phyloP scores from a whole-genome alignment of 2,329 filamentous ascomycete genomes.

The Apiospora phragmitis region DNA sequence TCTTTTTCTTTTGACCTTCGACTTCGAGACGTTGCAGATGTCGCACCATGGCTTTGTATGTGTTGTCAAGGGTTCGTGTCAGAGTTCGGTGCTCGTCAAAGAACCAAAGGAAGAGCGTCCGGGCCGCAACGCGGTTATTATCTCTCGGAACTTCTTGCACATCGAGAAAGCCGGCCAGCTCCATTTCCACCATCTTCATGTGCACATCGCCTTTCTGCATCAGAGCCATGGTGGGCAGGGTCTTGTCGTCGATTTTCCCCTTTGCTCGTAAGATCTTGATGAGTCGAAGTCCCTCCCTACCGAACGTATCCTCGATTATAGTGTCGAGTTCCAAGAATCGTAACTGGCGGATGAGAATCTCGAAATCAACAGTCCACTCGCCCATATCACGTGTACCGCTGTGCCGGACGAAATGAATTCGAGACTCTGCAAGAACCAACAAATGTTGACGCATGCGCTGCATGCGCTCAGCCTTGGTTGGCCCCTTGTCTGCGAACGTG shows the following conservation, averaged over 20 bases:
- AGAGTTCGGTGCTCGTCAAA: constrained; percentile 77
- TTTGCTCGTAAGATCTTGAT: constrained; percentile 81
- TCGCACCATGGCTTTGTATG: constrained; percentile 88
- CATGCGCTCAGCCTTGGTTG: constrained; percentile 47
- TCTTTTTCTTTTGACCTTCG: constrained; percentile 70
- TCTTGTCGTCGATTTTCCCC: constrained; percentile 94
- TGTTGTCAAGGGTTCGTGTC: constrained; percentile 71
- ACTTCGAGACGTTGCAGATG: constrained; percentile 78
- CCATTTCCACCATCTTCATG: constrained; percentile 80
- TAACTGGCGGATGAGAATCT: constrained; percentile 67
- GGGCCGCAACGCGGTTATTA: constrained; percentile 74
- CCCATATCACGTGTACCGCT: constrained; percentile 63
- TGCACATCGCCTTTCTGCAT: constrained; percentile 86
- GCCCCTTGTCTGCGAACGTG: constrained; percentile 51
- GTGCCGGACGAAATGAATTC: constrained; percentile 67
- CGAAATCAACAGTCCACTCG: constrained; percentile 84
- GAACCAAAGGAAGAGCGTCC: constrained; percentile 90
- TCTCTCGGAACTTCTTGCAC: constrained; percentile 94
- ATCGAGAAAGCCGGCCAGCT: constrained; percentile 83
- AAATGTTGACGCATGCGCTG: constrained; percentile 71
- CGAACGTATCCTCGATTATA: constrained; percentile 76
- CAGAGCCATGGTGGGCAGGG: constrained; percentile 75
- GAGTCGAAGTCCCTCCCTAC: constrained; percentile 76
- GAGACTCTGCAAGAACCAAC: constrained; percentile 69
- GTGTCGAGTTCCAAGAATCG: constrained; percentile 79